These are phyloP conservation scores for Phialemonium atrogriseum DNA, from an alignment of 2,329 filamentous ascomycete species.

Conservation along the genomic window DNA sequence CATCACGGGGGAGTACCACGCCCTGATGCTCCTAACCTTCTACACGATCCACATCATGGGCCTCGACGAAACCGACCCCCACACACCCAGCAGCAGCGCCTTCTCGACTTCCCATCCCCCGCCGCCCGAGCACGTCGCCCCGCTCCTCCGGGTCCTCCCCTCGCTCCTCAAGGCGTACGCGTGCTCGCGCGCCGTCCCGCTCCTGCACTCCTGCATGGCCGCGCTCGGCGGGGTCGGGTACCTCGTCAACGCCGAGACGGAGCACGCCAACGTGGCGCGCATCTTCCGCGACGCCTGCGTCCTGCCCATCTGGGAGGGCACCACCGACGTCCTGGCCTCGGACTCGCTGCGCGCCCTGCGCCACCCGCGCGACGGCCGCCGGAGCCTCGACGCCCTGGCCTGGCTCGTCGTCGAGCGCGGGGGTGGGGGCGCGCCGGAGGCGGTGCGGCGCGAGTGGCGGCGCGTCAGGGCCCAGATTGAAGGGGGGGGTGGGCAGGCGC, in stretches of 20 bases:
- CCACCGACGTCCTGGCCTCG: conserved; percentile 59
- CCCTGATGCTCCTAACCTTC: conserved; percentile 45
- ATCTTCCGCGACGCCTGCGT: conserved; percentile 58
- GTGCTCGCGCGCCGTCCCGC: conserved; percentile 39
- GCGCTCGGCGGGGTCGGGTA: conserved; percentile 59
- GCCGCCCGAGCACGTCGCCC: conserved; percentile 20
- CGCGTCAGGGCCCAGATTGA: conserved; percentile 28
- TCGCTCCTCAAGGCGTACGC: conserved; percentile 53
- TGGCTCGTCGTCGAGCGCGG: conserved; percentile 24
- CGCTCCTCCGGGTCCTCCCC: conserved; percentile 48
- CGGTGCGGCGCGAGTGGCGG: conserved; percentile 28
- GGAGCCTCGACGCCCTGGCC: conserved; percentile 33
- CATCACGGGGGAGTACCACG: conserved; percentile 46
- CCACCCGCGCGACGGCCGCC: conserved; percentile 28
- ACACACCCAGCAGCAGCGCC: conserved; percentile 13
- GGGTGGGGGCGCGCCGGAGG: conserved; percentile 12
- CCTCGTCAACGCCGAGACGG: conserved; percentile 50
- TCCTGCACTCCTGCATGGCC: conserved; percentile 53
- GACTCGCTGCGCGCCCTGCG: conserved; percentile 40
- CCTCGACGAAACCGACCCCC: conserved; percentile 33
- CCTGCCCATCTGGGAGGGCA: conserved; percentile 55
- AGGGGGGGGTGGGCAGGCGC: conserved; percentile 21
- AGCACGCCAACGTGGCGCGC: conserved; percentile 57
- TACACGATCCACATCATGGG: conserved; percentile 48
- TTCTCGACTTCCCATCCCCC: conserved; percentile 21